A percentile compares a stretch with the other conserved stretches of the same genome.
phyloP scores from a whole-genome alignment of 163 green algal species.

The Chlamydomonas reinhardtii region DNA sequence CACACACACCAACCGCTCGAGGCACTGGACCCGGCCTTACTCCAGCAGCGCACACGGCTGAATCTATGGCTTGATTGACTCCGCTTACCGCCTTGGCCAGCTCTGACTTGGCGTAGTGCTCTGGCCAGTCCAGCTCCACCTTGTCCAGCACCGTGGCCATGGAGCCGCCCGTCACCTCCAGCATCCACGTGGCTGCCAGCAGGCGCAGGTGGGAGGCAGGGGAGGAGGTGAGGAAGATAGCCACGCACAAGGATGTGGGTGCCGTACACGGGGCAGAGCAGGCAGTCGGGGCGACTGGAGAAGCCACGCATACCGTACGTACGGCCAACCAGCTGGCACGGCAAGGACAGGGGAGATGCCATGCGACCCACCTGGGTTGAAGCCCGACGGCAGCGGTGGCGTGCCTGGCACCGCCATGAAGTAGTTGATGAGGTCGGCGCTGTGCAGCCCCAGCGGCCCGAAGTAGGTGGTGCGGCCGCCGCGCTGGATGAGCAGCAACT shows the following conservation, averaged over 20 bases:
- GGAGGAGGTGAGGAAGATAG: neutral
- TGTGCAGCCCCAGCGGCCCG: constrained; percentile 73
- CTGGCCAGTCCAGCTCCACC: constrained; percentile 46
- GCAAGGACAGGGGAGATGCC: too few relatives aligned
- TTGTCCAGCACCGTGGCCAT: constrained; percentile 64
- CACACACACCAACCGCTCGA: too few relatives aligned
- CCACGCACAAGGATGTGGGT: too few relatives aligned
- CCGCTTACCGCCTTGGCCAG: neutral
- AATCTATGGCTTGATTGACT: too few relatives aligned
- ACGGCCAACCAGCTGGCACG: too few relatives aligned
- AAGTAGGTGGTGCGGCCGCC: constrained; percentile 80
- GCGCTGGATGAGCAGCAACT: constrained; percentile 84
- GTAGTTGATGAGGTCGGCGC: constrained; percentile 74
- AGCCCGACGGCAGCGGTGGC: constrained; percentile 60
- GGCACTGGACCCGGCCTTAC: too few relatives aligned
- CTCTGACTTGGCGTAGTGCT: constrained; percentile 16
- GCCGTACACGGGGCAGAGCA: too few relatives aligned
- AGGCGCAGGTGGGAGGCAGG: too few relatives aligned
- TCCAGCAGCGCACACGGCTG: too few relatives aligned
- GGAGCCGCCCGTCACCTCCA: constrained; percentile 85
- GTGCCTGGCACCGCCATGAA: constrained; percentile 69
- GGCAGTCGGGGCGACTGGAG: too few relatives aligned
- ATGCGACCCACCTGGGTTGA: constrained; percentile 74
- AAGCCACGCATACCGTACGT: too few relatives aligned
- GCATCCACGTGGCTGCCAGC: constrained; percentile 83